Conservation (phyloP, 108 stramenopile genomes). For the Pseudonitzschia multiseries region DNA sequence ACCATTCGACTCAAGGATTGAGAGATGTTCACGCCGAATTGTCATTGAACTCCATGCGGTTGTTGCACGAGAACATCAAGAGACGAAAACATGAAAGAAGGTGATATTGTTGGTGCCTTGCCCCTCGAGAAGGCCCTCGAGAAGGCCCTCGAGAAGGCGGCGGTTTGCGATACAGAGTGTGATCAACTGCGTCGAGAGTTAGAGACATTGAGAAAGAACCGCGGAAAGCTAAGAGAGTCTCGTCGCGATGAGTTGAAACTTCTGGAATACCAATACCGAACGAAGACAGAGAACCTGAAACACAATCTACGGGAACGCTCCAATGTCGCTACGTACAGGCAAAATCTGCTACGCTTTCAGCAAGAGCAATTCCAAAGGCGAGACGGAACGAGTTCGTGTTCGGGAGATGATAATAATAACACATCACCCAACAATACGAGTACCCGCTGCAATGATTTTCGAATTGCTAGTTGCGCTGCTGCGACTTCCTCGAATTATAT, state of each 20-base stretch:
- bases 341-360: neutral
- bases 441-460: neutral
- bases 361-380: neutral
- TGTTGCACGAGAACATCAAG: too few relatives aligned
- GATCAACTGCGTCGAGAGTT: neutral
- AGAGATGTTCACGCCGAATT: too few relatives aligned
- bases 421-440: too few relatives aligned
- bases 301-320: neutral
- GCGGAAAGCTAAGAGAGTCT: neutral
- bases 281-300: neutral
- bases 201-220: neutral
- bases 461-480: neutral
- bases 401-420: neutral
- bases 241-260: neutral
- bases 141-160: too few relatives aligned
- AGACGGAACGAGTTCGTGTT: too few relatives aligned
- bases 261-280: neutral
- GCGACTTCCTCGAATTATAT: conserved; percentile 4
- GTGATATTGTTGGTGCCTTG: too few relatives aligned
- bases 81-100: too few relatives aligned
- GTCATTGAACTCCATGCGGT: too few relatives aligned
- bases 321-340: neutral
- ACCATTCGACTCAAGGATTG: too few relatives aligned
- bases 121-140: too few relatives aligned
- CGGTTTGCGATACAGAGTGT: neutral